A percentile compares a stretch with the other conserved stretches of the same genome.
Conservation (phyloP, 257 asterid genomes). For the Solanum infundibuliforme region DNA sequence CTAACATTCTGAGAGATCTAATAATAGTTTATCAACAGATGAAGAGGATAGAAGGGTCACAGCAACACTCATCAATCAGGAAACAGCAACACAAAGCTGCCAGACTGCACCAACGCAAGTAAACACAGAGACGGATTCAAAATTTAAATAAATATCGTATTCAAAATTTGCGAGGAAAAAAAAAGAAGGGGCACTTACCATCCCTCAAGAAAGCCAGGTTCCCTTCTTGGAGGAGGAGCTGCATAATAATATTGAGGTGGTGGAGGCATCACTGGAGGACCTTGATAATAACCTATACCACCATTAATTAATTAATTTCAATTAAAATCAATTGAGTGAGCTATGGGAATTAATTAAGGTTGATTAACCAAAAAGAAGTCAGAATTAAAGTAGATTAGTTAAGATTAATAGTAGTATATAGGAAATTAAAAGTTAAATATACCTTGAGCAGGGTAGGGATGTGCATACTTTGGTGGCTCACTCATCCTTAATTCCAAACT, state of each 20-base stretch:
- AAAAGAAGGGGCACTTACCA: conserved; percentile 22
- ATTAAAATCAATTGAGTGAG: not conserved
- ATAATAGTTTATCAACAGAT: conserved; percentile 16
- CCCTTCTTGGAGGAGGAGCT: conserved; percentile 60
- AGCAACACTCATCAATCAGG: conserved; percentile 77
- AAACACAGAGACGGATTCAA: not conserved
- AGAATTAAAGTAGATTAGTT: not conserved
- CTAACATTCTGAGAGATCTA: not conserved
- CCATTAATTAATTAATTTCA: not conserved
- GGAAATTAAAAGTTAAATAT: not conserved
- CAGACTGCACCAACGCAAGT: conserved; percentile 25
- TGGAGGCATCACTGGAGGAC: conserved; percentile 88
- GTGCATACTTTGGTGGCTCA: conserved; percentile 69
- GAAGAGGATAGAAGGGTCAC: conserved; percentile 64
- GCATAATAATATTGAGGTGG: conserved; percentile 77
- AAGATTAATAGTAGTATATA: not conserved
- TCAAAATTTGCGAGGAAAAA: not conserved
- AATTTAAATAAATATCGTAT: not conserved
- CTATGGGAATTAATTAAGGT: not conserved
- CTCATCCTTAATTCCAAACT: conserved; percentile 19
- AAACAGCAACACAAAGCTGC: conserved; percentile 76
- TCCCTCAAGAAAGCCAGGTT: conserved; percentile 66
- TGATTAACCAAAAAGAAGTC: not conserved
- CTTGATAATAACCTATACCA: conserved; percentile 56
- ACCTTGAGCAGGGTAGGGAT: conserved; percentile 78